phyloP scores from a whole-genome alignment of 306 rosid species.

The Pueraria montana region DNA sequence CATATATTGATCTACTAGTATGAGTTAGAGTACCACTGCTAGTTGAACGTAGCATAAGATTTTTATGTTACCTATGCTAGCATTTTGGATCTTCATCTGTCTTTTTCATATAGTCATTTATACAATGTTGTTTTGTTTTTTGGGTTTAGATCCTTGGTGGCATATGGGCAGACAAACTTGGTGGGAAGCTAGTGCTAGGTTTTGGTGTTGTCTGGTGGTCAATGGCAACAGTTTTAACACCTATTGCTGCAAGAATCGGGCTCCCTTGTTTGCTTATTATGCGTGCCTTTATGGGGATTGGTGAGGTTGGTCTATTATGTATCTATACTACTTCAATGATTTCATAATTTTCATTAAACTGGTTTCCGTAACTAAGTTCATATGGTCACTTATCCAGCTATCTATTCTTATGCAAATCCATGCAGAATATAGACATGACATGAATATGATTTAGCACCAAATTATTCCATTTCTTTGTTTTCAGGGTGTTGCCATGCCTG shows the following conservation, averaged over 20 bases:
- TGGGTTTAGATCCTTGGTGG: slow-evolving; percentile 84
- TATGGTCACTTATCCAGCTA: no score
- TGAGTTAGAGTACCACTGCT: slow-evolving; percentile 10
- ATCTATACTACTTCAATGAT: slow-evolving; percentile 29
- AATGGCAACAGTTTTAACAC: slow-evolving; percentile 87
- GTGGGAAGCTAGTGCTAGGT: slow-evolving; percentile 92
- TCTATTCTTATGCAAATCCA: no score
- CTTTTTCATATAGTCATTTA: slow-evolving; percentile 10
- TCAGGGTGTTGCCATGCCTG: no score
- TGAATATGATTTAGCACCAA: no score
- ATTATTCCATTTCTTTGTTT: no score
- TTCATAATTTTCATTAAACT: neutral
- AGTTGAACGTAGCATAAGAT: slow-evolving; percentile 19
- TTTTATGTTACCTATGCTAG: slow-evolving; percentile 32
- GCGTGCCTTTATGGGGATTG: slow-evolving; percentile 98
- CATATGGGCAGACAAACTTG: slow-evolving; percentile 98
- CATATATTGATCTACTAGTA: slow-evolving; percentile 24
- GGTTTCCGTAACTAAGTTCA: no score
- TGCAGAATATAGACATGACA: no score
- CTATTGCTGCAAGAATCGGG: slow-evolving; percentile 92
- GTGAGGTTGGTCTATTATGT: slow-evolving; percentile 79
- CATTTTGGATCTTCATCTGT: slow-evolving; percentile 31
- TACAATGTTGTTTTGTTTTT: neutral
- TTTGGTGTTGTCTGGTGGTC: slow-evolving; percentile 99
- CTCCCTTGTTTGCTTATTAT: slow-evolving; percentile 85